Conservation (phyloP, 2,329 filamentous ascomycete species). For the Pseudopyrenochaeta lycopersici region DNA sequence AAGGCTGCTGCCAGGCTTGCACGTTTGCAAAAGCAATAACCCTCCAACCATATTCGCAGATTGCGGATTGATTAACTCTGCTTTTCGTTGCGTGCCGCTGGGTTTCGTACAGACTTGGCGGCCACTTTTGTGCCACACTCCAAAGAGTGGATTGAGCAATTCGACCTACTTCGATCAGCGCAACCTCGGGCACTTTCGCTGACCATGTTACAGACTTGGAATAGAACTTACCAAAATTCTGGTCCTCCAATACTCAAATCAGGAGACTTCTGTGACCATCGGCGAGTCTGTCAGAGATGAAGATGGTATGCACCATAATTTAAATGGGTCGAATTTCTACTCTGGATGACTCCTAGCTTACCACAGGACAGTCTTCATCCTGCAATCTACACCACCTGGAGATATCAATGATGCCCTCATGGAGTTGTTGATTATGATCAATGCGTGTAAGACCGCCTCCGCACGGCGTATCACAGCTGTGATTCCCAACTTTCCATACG, state of each 20-base stretch:
- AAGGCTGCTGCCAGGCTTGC: slow-evolving; percentile 17
- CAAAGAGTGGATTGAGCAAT: neutral
- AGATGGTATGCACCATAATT: slow-evolving; percentile 69
- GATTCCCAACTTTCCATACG: slow-evolving; percentile 95
- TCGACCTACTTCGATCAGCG: neutral
- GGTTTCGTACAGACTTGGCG: neutral
- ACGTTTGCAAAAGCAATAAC: slow-evolving; percentile 3
- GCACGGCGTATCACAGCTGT: slow-evolving; percentile 94
- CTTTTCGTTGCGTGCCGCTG: too few species aligned
- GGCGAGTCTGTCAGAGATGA: slow-evolving; percentile 96
- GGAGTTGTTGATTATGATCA: slow-evolving; percentile 98
- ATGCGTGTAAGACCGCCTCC: slow-evolving; percentile 86
- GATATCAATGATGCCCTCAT: slow-evolving; percentile 98
- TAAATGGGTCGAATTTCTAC: neutral
- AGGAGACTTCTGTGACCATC: slow-evolving; percentile 89
- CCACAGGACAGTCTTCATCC: slow-evolving; percentile 77
- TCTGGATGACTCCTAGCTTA: slow-evolving; percentile 26
- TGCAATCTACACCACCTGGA: slow-evolving; percentile 92
- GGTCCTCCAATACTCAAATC: slow-evolving; percentile 85
- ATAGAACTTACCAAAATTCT: slow-evolving; percentile 82
- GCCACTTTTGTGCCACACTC: neutral
- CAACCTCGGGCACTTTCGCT: slow-evolving; percentile 18
- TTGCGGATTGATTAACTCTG: neutral
- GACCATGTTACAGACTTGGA: slow-evolving; percentile 66
- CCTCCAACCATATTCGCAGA: neutral